A percentile compares a stretch with the other conserved stretches of the same genome.
These are phyloP conservation scores for Babesia sp. DNA, from an alignment of 169 alveolate species.

Conservation along the genomic window DNA sequence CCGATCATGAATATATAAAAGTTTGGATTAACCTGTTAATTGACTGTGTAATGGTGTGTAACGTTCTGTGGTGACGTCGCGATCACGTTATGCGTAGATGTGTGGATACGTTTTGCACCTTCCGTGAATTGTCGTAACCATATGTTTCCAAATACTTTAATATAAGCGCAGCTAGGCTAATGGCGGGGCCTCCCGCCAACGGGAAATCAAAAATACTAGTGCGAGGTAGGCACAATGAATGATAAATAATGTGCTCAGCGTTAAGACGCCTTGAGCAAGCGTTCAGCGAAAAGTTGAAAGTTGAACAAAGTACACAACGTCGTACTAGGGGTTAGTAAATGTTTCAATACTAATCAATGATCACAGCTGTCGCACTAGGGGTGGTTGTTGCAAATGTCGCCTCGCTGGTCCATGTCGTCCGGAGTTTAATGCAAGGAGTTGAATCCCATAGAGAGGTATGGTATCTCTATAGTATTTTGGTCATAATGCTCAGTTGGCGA, in stretches of 20 bases:
- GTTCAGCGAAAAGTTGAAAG: neutral
- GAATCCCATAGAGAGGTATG: constrained; percentile 1
- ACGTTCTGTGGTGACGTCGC: neutral
- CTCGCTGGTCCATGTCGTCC: neutral
- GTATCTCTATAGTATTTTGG: neutral
- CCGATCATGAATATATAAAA: neutral
- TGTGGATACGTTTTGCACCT: neutral
- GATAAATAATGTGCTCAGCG: neutral
- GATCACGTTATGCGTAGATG: neutral
- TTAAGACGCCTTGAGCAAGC: constrained; percentile 25
- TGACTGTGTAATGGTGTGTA: neutral
- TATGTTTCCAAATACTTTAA: neutral
- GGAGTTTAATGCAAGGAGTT: neutral
- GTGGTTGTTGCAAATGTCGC: neutral
- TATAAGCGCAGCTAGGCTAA: neutral
- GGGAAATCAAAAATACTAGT: neutral
- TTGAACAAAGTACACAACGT: neutral
- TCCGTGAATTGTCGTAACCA: neutral
- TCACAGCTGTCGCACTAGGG: constrained; percentile 9
- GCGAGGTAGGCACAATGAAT: neutral
- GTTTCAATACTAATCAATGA: neutral
- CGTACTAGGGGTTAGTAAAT: constrained; percentile 3
- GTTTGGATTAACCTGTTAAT: neutral
- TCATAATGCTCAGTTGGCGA: neutral
- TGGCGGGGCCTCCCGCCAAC: neutral